Base-by-base conservation (phyloP, 2,329 filamentous ascomycete genomes). In the Verticillium alfalfae region DNA sequence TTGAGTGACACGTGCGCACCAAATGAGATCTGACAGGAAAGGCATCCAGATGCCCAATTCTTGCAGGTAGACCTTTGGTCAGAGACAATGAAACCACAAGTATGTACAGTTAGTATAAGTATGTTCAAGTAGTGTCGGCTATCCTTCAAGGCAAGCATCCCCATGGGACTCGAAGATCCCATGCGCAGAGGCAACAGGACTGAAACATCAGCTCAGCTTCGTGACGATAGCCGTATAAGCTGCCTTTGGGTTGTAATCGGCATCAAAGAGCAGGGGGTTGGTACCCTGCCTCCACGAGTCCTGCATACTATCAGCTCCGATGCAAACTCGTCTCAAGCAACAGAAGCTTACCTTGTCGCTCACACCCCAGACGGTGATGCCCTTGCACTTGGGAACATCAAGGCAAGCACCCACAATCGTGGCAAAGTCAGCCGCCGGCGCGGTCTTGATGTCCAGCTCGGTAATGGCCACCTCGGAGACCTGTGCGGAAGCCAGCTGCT, bases 361-460 rank as follows among this genome's bases (percentile, higher is more conserved):
- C 13, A 81, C 76, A 62, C 81, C 81, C 81, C 88, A 90, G 34
- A 88, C 84, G 1, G 87, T 90, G 64, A 90, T 83, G 59, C 87
- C 87, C 2, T 88, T 80, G 69, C 88, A 90, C 70, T 85, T 84
- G 8, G 76, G 63, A 59, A 85, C 75, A 26, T 79, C 74, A 45
- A 88, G 70, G 67, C 88, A 91, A 7, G 83, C 87, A 58, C 83
- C 78, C 64, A 80, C 78, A 31, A 84, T 79, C 38, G 81, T 79
- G 22, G 80, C 73, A 67, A 88, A 90, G 70, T 90, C 87, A 15
- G 73, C 72, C 2, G 80, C 66, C 22, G 81, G 76, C 5, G 84
- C 86, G n/a, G 76, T 76, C 58, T 81, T 79, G 68, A 92, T 90
- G 69, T 92, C 89, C 31, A 90, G 79, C 75, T 90, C 87, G 1